phyloP scores from a whole-genome alignment of 495 filamentous ascomycete genomes.

The Umbilicaria muhlenbergii region DNA sequence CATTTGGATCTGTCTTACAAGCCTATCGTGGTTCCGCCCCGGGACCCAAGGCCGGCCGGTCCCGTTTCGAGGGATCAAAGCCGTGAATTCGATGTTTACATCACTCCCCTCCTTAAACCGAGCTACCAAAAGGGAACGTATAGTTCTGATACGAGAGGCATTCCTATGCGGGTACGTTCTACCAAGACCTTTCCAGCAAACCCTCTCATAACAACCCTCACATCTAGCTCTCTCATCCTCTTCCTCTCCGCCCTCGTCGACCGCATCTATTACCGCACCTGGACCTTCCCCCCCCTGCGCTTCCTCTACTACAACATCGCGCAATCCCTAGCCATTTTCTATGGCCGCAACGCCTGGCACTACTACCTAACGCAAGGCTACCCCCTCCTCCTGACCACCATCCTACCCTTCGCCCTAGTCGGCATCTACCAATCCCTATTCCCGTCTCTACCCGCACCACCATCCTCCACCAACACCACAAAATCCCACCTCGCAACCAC shows the following conservation, averaged over 20 bases:
- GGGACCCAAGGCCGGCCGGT: conserved; percentile 9
- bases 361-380: conserved; percentile 88
- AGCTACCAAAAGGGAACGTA: conserved; percentile 26
- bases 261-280: conserved; percentile 66
- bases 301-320: conserved; percentile 90
- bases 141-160: conserved; percentile 43
- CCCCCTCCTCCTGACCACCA: conserved; percentile 73
- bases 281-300: conserved; percentile 78
- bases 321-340: conserved; percentile 75
- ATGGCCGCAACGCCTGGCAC: conserved; percentile 80
- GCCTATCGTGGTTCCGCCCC: conserved; percentile 28
- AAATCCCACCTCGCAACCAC: conserved; percentile 45
- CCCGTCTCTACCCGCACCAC: conserved; percentile 12
- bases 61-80: conserved; percentile 8
- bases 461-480: conserved; percentile 22
- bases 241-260: conserved; percentile 52
- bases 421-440: conserved; percentile 44
- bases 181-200: background rate
- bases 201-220: background rate
- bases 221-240: conserved; percentile 36
- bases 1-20: conserved; percentile 55
- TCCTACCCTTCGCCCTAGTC: conserved; percentile 55
- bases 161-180: conserved; percentile 49
- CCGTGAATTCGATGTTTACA: conserved; percentile 13
- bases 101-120: conserved; percentile 30